phyloP scores from a whole-genome alignment of 2,329 filamentous ascomycete species.

The Neofusicoccum sp. region DNA sequence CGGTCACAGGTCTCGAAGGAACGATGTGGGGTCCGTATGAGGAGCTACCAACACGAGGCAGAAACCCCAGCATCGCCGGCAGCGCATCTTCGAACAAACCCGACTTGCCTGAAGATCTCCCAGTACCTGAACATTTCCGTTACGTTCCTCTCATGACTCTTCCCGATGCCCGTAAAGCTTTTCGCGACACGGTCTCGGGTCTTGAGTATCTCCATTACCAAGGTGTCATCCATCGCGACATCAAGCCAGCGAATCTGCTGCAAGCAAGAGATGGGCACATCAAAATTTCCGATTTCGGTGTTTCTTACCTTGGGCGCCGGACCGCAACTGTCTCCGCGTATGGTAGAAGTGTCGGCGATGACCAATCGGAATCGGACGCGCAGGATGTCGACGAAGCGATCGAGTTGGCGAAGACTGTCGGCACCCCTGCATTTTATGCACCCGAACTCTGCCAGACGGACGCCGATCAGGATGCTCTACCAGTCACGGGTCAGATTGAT shows the following conservation, averaged over 20 bases:
- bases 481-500: conserved; percentile 91
- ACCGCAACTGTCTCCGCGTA: conserved; percentile 70
- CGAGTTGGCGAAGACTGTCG: conserved; percentile 93
- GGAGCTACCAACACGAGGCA: conserved; percentile 58
- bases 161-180: conserved; percentile 77
- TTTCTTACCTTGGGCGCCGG: conserved; percentile 92
- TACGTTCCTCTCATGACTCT: conserved; percentile 94
- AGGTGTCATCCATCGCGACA: conserved; percentile 55
- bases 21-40: conserved; percentile 78
- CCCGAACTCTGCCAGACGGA: conserved; percentile 95
- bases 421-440: conserved; percentile 96
- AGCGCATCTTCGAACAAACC: conserved; percentile 63
- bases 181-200: conserved; percentile 90
- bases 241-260: conserved; percentile 76
- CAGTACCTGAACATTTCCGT: conserved; percentile 83
- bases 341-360: conserved; percentile 50
- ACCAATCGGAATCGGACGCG: conserved; percentile 78
- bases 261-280: conserved; percentile 83
- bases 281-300: conserved; percentile 98
- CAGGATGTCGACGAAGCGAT: conserved; percentile 88
- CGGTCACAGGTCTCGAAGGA: conserved; percentile 66
- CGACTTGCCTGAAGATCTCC: conserved; percentile 60
- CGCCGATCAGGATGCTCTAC: conserved; percentile 64
- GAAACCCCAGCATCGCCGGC: conserved; percentile 79
- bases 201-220: conserved; percentile 78